A percentile compares a stretch with the other conserved stretches of the same genome.
These are phyloP conservation scores for Aquilaria yunnanensis DNA, from an alignment of 345 rosid genomes.

Conservation along the genomic window DNA sequence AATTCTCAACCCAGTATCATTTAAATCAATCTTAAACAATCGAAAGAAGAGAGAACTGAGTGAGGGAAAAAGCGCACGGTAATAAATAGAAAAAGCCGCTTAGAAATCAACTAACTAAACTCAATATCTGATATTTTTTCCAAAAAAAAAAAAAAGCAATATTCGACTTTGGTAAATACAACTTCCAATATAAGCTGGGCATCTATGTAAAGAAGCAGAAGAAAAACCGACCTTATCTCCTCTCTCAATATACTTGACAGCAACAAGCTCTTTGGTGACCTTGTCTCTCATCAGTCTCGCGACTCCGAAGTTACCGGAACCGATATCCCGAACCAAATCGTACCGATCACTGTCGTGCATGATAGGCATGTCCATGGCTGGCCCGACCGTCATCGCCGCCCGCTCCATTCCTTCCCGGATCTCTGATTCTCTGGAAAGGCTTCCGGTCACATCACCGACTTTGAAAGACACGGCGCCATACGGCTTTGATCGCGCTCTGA, in stretches of 20 bases:
- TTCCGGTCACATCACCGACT: constrained; percentile 11
- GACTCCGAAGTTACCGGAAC: constrained; percentile 85
- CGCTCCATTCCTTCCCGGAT: constrained; percentile 36
- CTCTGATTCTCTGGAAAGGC: background rate
- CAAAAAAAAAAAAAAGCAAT: too few species aligned
- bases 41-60: too few species aligned
- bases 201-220: background rate
- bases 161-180: too few species aligned
- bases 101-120: too few species aligned
- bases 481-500: too few species aligned
- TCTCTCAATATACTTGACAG: constrained; percentile 96
- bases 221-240: constrained; percentile 62
- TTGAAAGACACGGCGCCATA: constrained; percentile 2
- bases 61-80: too few species aligned
- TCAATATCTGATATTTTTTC: too few species aligned
- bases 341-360: constrained; percentile 93
- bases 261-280: constrained; percentile 74
- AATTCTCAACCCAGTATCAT: too few species aligned
- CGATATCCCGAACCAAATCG: constrained; percentile 84
- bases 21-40: too few species aligned
- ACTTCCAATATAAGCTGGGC: too few species aligned
- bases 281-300: constrained; percentile 88
- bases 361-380: constrained; percentile 88
- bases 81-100: too few species aligned
- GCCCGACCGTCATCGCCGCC: constrained; percentile 37